Evolutionary conservation across 2,329 filamentous ascomycete species (phyloP), one percentile per base, ranked within the genome.

Genomic region (Boeremia lycopersici): DNA sequence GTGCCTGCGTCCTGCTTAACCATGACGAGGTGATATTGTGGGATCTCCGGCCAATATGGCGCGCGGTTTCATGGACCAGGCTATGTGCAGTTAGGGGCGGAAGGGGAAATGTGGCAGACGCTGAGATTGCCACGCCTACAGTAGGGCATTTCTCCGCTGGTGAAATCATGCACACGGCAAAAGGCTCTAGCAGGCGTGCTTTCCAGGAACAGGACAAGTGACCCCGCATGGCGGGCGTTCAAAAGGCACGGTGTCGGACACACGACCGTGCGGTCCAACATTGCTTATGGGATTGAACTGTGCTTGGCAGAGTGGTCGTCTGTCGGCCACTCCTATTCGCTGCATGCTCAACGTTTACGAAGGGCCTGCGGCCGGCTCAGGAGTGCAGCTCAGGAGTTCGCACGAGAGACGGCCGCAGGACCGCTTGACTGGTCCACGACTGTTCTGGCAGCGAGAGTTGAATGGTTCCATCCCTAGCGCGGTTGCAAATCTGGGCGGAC

Each of bases 301-400:
- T 19, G 51, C 62, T 66, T 63, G 59, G 51, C 52, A 60, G 51
- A 35, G 46, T 48, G 35, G 2, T 10, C 33, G 23, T 45, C 44
- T 17, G 12, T 53, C 40, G 45, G 46, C 25, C 30, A 31, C 35
- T 49, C 52, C 41, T 50, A 55, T 55, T 55, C 36, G 52, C 46
- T 55, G 46, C 41, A 46, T 46, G 30, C 30, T 42, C 52, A 42
- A 54, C 36, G 42, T n/a, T 38, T 46, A 49, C 29, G 23, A 44
- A 44, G 6, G 33, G 35, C 41, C 53, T 57, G 34, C 49, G 31
- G 53, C 45, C 39, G 36, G 46, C 57, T 56, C 35, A 54, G 48
- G 42, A 55, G 40, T 43, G 26, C 50, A 54, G 59, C 46, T 62
- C 55, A 62, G 64, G 56, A 64, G 62, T 53, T 48, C 47, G 57